Percentiles rank a stretch among this genome's conserved stretches.
These are phyloP conservation scores for Phytophthora meadii DNA, from an alignment of 352 stramenopile species.

Conservation along the genomic window DNA sequence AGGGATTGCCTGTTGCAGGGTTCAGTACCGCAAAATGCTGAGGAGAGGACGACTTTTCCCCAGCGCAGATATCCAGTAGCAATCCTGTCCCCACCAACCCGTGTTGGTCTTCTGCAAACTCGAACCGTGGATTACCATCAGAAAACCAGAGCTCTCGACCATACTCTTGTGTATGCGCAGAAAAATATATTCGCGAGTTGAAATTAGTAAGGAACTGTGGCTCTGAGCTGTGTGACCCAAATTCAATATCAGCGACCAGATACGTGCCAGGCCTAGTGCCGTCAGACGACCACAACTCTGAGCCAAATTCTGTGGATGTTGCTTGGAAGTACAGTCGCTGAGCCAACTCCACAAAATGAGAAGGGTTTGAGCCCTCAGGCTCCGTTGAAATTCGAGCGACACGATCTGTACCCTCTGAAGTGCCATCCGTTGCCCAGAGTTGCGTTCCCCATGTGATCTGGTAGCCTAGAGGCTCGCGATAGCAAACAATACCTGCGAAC, in stretches of 20 bases:
- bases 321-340: constrained; percentile 78
- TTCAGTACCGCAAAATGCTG: constrained; percentile 49
- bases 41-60: constrained; percentile 57
- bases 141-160: constrained; percentile 74
- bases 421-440: constrained; percentile 90
- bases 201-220: constrained; percentile 50
- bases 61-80: constrained; percentile 67
- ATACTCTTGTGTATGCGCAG: constrained; percentile 41
- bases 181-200: constrained; percentile 58
- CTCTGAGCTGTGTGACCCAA: constrained; percentile 45
- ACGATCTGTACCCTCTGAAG: constrained; percentile 58
- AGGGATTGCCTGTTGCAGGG: neutral
- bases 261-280: constrained; percentile 58
- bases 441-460: constrained; percentile 45
- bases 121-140: constrained; percentile 41
- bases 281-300: constrained; percentile 82
- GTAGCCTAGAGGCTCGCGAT: constrained; percentile 34
- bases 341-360: constrained; percentile 49
- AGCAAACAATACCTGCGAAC: constrained; percentile 88
- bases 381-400: constrained; percentile 55
- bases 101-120: constrained; percentile 43
- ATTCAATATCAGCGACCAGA: constrained; percentile 64
- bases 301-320: constrained; percentile 49
- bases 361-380: constrained; percentile 35
- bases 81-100: constrained; percentile 43